Base-by-base conservation (phyloP, 148 eudicot genomes). In the Dysphania ambrosioides region DNA sequence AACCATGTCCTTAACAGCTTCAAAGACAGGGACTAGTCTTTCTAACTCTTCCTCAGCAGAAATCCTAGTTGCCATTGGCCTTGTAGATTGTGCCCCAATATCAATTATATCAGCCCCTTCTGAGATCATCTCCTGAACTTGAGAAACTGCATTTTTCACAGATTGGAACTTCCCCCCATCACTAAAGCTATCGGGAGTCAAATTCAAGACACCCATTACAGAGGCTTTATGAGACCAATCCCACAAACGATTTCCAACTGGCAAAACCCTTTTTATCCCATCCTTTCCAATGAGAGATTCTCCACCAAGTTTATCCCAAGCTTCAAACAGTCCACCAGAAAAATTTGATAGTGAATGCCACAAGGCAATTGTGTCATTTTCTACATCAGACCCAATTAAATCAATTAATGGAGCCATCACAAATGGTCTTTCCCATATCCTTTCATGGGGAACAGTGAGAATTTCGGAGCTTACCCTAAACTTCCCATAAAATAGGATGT, bases 171-270 rank as follows among this genome's bases (percentile, higher is more conserved):
- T 80, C 2, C 97, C 97, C 13, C 97, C 99, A 68, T 95, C 99
- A 49, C 97, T 95, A 79, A 95, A 95, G 73, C 99, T 95, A 82
- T 95, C 99, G 1, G 98, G 98, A 68, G 98, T 95, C 76, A 92
- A 66, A 77, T 95, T 95, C 59, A 95, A 83, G 63, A 92, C 73
- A 36, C 97, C 99, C 99, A 95, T 92, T 10, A 92, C 79, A 12
- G 88, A 85, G 51, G 97, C 88, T 80, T 80, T 95, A 55, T 61
- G 6, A 16, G 97, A 90, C 94, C 91, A 95, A 68, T 92, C 87
- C 94, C 91, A 90, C 23, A 95, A 77, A 24, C 42, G 75, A 66
- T 87, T 78, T 36, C 89, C 93, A 69, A 92, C 71, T 0, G 99
- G 97, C 72, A 95, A 82, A 59, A 95, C 99, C 75, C 97, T 82